phyloP scores from a whole-genome alignment of 306 rosid genomes.

The Astragalus membranaceus region DNA sequence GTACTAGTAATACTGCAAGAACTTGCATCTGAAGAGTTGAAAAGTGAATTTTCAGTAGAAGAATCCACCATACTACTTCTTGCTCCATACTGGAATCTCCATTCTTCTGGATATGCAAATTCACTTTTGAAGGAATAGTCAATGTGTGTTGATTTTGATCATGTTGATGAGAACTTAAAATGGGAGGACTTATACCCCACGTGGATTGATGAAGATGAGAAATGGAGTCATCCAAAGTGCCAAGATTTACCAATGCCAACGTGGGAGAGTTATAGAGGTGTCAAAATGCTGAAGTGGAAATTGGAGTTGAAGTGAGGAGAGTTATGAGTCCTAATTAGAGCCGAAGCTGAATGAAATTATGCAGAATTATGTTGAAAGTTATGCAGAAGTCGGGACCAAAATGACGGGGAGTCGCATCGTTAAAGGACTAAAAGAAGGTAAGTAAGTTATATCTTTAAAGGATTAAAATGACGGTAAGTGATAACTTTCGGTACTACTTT shows the following conservation, averaged over 20 bases:
- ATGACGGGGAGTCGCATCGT: too few relatives aligned
- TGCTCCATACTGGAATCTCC: constrained; percentile 37
- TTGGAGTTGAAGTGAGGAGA: too few relatives aligned
- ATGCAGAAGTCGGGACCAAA: too few relatives aligned
- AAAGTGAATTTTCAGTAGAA: constrained; percentile 63
- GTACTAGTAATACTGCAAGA: constrained; percentile 71
- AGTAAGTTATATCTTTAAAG: too few relatives aligned
- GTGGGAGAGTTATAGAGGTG: constrained; percentile 19
- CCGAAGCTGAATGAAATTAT: too few relatives aligned
- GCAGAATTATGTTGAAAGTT: too few relatives aligned
- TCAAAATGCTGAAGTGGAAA: too few relatives aligned
- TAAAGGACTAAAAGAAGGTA: too few relatives aligned
- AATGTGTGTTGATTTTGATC: constrained; percentile 30
- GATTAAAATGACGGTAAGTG: too few relatives aligned
- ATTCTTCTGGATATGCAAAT: constrained; percentile 36
- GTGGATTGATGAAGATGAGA: constrained; percentile 58
- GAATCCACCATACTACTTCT: constrained; percentile 38
- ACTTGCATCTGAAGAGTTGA: constrained; percentile 69
- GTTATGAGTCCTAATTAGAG: too few relatives aligned
- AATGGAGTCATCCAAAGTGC: constrained; percentile 36
- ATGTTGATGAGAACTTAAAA: neutral
- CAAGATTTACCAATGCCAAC: constrained; percentile 46
- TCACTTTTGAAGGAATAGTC: constrained; percentile 26
- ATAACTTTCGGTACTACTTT: too few relatives aligned
- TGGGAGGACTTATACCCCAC: constrained; percentile 54